A percentile compares a stretch with the other conserved stretches of the same genome.
Evolutionary conservation across 2,329 filamentous ascomycete species (phyloP).

Genomic region (Gnomoniopsis sp.): DNA sequence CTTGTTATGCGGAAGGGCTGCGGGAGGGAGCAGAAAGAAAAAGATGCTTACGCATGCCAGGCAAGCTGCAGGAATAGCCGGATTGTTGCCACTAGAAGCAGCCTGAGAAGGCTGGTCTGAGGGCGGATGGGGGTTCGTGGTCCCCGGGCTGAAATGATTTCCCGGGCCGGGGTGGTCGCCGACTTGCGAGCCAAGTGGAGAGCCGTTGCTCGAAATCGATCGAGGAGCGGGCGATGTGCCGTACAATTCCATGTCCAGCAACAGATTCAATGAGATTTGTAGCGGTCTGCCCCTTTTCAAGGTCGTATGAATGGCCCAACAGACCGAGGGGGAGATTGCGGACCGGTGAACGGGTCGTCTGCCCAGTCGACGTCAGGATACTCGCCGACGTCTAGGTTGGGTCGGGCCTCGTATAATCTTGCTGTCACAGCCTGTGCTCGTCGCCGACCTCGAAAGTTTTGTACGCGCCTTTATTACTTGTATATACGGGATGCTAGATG

Average conservation of each 20-base stretch:
- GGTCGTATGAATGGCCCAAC: too few species aligned
- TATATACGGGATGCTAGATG: too few species aligned
- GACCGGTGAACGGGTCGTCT: too few species aligned
- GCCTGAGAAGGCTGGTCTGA: constrained; percentile 8
- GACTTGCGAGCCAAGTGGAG: constrained; percentile 16
- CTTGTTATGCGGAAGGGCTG: constrained; percentile 18
- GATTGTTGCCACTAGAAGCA: constrained; percentile 4
- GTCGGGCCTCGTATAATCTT: too few species aligned
- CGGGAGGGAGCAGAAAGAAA: not conserved
- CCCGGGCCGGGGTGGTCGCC: constrained; percentile 9
- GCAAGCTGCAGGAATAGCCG: constrained; percentile 49
- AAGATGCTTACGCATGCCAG: constrained; percentile 49
- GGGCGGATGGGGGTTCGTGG: constrained; percentile 14
- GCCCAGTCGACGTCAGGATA: too few species aligned
- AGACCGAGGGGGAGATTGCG: too few species aligned
- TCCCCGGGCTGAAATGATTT: constrained; percentile 23
- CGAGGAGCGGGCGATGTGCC: constrained; percentile 2
- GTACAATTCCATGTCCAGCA: constrained; percentile 11
- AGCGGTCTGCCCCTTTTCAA: too few species aligned
- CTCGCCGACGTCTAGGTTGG: too few species aligned
- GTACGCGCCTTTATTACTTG: too few species aligned
- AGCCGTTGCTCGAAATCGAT: constrained; percentile 11
- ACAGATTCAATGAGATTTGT: too few species aligned
- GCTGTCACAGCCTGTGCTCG: not conserved
- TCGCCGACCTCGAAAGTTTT: too few species aligned